Evolutionary conservation across 192 early-diverging fungal genomes (phyloP), one percentile per base, ranked within the genome.

Genomic region (Endogone sp.): DNA sequence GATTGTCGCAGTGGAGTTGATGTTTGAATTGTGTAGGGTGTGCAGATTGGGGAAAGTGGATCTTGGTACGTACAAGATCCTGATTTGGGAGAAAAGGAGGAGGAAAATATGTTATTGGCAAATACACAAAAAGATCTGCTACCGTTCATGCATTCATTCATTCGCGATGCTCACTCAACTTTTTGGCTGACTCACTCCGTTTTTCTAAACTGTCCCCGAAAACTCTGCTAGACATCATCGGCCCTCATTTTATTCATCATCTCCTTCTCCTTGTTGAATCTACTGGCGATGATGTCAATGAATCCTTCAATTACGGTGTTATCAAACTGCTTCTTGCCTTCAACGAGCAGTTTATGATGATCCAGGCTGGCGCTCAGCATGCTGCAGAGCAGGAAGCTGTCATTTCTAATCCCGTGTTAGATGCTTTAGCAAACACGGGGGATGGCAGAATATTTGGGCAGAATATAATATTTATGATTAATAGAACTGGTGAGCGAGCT

Each of bases 381-480:
- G 70, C 71, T 32, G 68, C 59, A 29, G 68, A 67, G 32, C 81
- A 77, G 37, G 63, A 73, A 29, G 26, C 67, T 4, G 70, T 76
- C 27, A 72, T 77, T 32, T 28, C 61, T 22, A 91, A 93, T 71
- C 75, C 74, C 20, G 71, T 93, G 4, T 56, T 92, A 57, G 32
- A 62, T 54, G 80, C 75, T 3, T 63, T 93, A 1, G 49, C 64
- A 3, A 67, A 78, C 26, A 71, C 85, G 29, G 81, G 87, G 29
- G 75, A 77, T 26, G 84, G 90, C 71, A 92, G 90, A 60, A 95
- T 92, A 16, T 91, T 98, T 69, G 82, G 89, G 4, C 94, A 92
- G 32, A 98, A 94, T 70, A 71, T 98, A 23, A 89, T 98, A 60
- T 94, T 98, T 73, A 89, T 98, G 78, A 79, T 98, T 64, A 98